These are phyloP conservation scores for Auricularia sp. DNA, from an alignment of 768 basidiomycete genomes.

Conservation along the genomic window DNA sequence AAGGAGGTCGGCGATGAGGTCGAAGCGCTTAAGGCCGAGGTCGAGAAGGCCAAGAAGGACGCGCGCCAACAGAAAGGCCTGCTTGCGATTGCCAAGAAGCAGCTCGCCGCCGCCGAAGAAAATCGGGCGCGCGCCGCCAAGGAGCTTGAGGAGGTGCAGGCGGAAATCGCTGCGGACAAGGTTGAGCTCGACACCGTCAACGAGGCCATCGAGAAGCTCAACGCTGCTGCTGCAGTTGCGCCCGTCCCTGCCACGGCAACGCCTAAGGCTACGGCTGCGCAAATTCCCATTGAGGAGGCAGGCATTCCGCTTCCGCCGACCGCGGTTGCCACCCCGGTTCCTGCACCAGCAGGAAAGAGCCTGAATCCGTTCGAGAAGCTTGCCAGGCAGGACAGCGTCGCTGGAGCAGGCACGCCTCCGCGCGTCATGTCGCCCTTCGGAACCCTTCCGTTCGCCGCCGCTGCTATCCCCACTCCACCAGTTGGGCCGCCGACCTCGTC, in stretches of 20 bases:
- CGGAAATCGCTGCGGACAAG: slow-evolving; percentile 39
- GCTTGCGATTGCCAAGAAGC: slow-evolving; percentile 90
- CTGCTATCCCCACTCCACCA: slow-evolving; percentile 27
- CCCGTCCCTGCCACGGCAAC: slow-evolving; percentile 13
- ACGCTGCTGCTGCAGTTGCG: slow-evolving; percentile 11
- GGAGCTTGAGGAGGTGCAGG: slow-evolving; percentile 58
- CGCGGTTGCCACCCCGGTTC: slow-evolving; percentile 31
- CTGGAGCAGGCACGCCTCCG: slow-evolving; percentile 26
- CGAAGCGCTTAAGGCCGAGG: slow-evolving; percentile 53
- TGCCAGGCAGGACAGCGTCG: slow-evolving; percentile 22
- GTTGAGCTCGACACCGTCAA: slow-evolving; percentile 50
- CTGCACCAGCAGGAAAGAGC: slow-evolving; percentile 63
- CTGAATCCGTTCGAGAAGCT: slow-evolving; percentile 89
- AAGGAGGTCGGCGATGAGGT: slow-evolving; percentile 67
- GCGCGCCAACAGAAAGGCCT: slow-evolving; percentile 94
- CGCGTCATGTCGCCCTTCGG: slow-evolving; percentile 52
- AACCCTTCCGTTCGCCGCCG: slow-evolving; percentile 32
- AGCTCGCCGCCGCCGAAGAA: slow-evolving; percentile 72
- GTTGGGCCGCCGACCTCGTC: background rate
- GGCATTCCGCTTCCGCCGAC: background rate
- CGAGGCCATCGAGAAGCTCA: slow-evolving; percentile 31
- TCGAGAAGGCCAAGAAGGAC: slow-evolving; percentile 87
- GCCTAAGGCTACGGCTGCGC: slow-evolving; percentile 19
- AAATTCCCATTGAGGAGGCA: slow-evolving; percentile 25
- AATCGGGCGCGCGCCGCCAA: slow-evolving; percentile 60